A percentile compares a stretch with the other conserved stretches of the same genome.
phyloP scores from a whole-genome alignment of 2,329 filamentous ascomycete genomes.

The Aurifilum marmelostoma region DNA sequence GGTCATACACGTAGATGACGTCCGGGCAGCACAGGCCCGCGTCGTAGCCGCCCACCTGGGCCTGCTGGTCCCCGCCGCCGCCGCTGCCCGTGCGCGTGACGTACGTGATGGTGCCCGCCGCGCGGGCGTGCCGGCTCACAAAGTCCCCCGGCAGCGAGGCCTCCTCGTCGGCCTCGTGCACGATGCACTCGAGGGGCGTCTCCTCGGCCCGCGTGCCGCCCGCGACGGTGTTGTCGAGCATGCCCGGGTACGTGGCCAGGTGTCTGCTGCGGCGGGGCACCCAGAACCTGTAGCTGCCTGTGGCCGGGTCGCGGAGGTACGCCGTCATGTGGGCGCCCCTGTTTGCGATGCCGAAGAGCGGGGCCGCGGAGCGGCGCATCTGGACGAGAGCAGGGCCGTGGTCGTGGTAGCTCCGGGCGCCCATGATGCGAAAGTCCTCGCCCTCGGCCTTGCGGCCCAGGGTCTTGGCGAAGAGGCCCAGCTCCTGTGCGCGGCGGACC shows the following conservation, averaged over 20 bases:
- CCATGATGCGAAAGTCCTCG: conserved; percentile 42
- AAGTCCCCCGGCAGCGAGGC: conserved; percentile 65
- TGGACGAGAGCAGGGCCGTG: no score
- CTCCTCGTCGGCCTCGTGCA: conserved; percentile 72
- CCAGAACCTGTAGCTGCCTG: conserved; percentile 59
- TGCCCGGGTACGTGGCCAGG: conserved; percentile 70
- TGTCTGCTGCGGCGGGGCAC: conserved; percentile 63
- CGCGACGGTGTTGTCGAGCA: conserved; percentile 76
- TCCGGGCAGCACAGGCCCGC: conserved; percentile 63
- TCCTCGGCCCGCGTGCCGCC: conserved; percentile 70
- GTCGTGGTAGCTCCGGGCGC: conserved; percentile 31
- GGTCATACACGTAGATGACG: conserved; percentile 71
- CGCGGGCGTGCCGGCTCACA: conserved; percentile 53
- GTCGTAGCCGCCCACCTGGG: conserved; percentile 59
- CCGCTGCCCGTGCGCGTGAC: conserved; percentile 68
- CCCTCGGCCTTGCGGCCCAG: conserved; percentile 35
- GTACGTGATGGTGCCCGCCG: conserved; percentile 68
- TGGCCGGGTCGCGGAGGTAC: conserved; percentile 51
- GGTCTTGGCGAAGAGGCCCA: conserved; percentile 43
- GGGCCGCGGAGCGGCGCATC: conserved; percentile 50
- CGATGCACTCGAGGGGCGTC: conserved; percentile 63
- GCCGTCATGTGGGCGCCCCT: conserved; percentile 67
- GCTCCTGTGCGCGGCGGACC: conserved; percentile 43
- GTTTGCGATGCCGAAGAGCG: conserved; percentile 64
- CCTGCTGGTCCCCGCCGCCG: conserved; percentile 63